Percentiles rank a stretch among this genome's conserved stretches.
Evolutionary conservation across 352 stramenopile genomes (phyloP).

Genomic region (Phytopythium kandeliae): DNA sequence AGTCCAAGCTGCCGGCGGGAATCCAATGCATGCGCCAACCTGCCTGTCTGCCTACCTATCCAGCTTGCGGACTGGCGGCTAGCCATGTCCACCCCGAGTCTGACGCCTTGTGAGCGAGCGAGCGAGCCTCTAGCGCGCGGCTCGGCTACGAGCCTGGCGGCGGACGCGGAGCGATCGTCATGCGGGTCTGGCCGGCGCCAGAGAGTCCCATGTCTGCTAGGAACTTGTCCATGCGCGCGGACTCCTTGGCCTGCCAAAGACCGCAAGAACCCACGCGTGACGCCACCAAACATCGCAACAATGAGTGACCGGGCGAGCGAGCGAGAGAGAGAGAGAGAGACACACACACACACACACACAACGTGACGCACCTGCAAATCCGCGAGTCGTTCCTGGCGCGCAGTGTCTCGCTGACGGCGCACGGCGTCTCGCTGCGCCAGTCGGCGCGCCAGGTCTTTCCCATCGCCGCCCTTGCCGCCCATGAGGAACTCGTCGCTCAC

Average conservation of each 20-base stretch:
- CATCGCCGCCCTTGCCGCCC: slow-evolving; percentile 16
- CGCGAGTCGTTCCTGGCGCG: slow-evolving; percentile 31
- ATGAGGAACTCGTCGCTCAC: slow-evolving; percentile 70
- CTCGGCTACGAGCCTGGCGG: not conserved
- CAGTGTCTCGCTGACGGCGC: slow-evolving; percentile 30
- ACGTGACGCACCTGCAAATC: slow-evolving; percentile 34
- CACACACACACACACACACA: no score
- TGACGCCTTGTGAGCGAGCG: no score
- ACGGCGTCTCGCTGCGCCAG: slow-evolving; percentile 29
- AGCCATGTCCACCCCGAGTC: no score
- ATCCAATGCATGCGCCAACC: no score
- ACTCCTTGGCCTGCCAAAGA: slow-evolving; percentile 50
- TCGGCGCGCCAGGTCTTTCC: slow-evolving; percentile 31
- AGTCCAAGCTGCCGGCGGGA: no score
- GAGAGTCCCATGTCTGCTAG: slow-evolving; percentile 60
- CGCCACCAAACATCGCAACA: no score
- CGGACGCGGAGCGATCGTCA: slow-evolving; percentile 49
- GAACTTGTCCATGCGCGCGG: slow-evolving; percentile 74
- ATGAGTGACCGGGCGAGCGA: no score
- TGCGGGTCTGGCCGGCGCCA: slow-evolving; percentile 25
- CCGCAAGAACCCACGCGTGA: no score
- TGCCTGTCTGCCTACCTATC: no score
- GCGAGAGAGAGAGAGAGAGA: no score
- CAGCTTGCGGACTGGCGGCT: no score
- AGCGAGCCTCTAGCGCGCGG: no score